Percentiles rank a stretch among this genome's conserved stretches.
These are phyloP conservation scores for Mucor plumbeus DNA, from an alignment of 371 early-diverging fungal species.

Conservation along the genomic window DNA sequence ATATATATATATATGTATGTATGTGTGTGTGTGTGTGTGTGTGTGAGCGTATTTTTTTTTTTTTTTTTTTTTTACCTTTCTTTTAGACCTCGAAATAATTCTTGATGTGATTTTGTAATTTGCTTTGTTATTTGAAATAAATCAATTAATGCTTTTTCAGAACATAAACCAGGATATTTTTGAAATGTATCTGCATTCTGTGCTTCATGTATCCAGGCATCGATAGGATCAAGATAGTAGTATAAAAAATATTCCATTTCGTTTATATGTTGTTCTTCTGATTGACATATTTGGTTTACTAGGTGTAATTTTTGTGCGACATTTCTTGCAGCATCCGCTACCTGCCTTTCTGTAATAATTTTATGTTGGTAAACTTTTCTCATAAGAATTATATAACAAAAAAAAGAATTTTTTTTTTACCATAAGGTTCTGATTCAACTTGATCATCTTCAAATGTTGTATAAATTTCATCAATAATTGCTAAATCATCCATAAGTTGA, in stretches of 20 bases:
- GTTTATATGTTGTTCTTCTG: slow-evolving; percentile 22
- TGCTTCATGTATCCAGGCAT: slow-evolving; percentile 20
- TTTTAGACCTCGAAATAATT: slow-evolving; percentile 17
- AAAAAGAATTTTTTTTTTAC: slow-evolving; percentile 25
- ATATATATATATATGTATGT: too few relatives aligned
- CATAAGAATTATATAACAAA: background rate
- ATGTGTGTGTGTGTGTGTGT: background rate
- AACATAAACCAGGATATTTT: slow-evolving; percentile 12
- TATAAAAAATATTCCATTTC: slow-evolving; percentile 12
- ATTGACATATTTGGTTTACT: slow-evolving; percentile 23
- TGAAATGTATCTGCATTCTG: slow-evolving; percentile 16
- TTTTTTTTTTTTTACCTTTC: slow-evolving; percentile 28
- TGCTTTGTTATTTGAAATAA: slow-evolving; percentile 8
- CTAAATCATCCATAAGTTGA: slow-evolving; percentile 37
- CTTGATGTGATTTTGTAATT: slow-evolving; percentile 20
- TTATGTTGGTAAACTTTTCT: background rate
- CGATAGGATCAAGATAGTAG: slow-evolving; percentile 16
- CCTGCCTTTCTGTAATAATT: slow-evolving; percentile 28
- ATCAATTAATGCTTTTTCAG: slow-evolving; percentile 1
- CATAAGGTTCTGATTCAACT: slow-evolving; percentile 28
- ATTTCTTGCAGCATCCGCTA: slow-evolving; percentile 34
- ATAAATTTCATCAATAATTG: slow-evolving; percentile 44
- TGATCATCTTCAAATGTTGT: slow-evolving; percentile 26
- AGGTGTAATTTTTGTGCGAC: slow-evolving; percentile 33
- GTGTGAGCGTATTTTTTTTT: too few relatives aligned